These are phyloP conservation scores for Phytopythium mirpurense DNA, from an alignment of 352 stramenopile genomes.

Conservation along the genomic window DNA sequence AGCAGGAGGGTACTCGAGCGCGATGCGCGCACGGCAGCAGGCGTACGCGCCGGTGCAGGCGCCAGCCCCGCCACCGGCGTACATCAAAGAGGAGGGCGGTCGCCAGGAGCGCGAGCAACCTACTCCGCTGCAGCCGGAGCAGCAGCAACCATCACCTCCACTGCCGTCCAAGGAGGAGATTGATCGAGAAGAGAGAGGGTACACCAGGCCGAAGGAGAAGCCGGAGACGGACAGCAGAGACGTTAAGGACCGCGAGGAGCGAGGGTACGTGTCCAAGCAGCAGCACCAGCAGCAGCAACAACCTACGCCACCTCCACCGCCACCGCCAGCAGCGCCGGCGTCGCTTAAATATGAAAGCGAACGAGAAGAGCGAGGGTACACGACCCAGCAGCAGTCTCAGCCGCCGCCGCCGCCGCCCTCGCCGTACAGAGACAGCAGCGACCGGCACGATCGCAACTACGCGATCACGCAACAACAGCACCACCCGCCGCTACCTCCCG, in stretches of 20 bases:
- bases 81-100: constrained; percentile 6
- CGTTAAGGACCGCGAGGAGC: background rate
- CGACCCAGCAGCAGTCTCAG: constrained; percentile 1
- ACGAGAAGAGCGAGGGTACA: constrained; percentile 10
- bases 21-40: constrained; percentile 28
- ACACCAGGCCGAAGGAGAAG: background rate
- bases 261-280: background rate
- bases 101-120: background rate
- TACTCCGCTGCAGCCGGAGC: background rate
- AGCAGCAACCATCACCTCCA: background rate
- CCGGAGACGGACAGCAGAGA: background rate
- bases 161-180: constrained; percentile 9
- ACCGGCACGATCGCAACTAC: constrained; percentile 10
- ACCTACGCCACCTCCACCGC: background rate
- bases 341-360: constrained; percentile 4
- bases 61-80: background rate
- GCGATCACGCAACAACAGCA: constrained; percentile 6
- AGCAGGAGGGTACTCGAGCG: constrained; percentile 25
- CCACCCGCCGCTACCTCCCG: constrained; percentile 8
- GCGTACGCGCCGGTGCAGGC: constrained; percentile 27
- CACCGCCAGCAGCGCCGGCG: too few relatives aligned
- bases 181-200: background rate
- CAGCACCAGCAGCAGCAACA: constrained; percentile 1
- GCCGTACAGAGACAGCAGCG: constrained; percentile 5
- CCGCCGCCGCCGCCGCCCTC: constrained; percentile 9